Percentiles rank a stretch among this genome's conserved stretches.
Conservation (phyloP, 192 early-diverging fungal genomes). For the Coemansia sp. region DNA sequence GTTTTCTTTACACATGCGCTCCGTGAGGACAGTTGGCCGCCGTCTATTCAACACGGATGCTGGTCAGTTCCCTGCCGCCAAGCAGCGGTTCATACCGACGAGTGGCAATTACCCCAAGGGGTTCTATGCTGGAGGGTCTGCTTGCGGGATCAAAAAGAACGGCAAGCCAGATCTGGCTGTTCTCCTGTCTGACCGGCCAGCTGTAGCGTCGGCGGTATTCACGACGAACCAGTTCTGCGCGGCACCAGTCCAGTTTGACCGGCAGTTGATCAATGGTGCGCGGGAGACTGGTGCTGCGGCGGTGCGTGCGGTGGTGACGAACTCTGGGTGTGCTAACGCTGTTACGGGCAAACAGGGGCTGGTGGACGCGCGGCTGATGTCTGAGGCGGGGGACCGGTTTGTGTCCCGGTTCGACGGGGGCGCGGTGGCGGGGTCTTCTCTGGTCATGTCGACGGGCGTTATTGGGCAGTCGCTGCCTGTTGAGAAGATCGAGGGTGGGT, state of each 20-base stretch:
- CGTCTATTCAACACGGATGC: constrained; percentile 36
- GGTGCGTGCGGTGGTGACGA: constrained; percentile 65
- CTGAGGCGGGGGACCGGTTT: constrained; percentile 58
- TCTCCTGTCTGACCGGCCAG: constrained; percentile 70
- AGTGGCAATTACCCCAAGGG: constrained; percentile 83
- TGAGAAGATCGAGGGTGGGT: constrained; percentile 75
- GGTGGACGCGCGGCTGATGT: constrained; percentile 74
- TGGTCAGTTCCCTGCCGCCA: constrained; percentile 54
- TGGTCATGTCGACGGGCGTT: constrained; percentile 97
- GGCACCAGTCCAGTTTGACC: constrained; percentile 81
- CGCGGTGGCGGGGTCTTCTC: constrained; percentile 12
- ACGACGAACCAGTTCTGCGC: constrained; percentile 92
- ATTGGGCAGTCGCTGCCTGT: constrained; percentile 91
- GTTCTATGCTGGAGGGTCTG: constrained; percentile 75
- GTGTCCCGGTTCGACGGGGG: constrained; percentile 38
- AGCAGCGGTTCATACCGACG: constrained; percentile 67
- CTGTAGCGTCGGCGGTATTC: constrained; percentile 85
- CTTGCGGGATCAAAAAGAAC: constrained; percentile 83
- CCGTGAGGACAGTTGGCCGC: background rate
- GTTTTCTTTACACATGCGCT: constrained; percentile 24
- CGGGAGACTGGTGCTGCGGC: constrained; percentile 49
- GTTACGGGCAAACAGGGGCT: constrained; percentile 88
- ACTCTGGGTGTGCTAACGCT: constrained; percentile 96
- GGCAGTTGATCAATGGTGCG: constrained; percentile 60
- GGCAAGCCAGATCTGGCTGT: constrained; percentile 78